Evolutionary conservation across 805 yeast species (phyloP), one percentile per base, ranked within the genome.

Genomic region (Komagataella pseudopastoris): DNA sequence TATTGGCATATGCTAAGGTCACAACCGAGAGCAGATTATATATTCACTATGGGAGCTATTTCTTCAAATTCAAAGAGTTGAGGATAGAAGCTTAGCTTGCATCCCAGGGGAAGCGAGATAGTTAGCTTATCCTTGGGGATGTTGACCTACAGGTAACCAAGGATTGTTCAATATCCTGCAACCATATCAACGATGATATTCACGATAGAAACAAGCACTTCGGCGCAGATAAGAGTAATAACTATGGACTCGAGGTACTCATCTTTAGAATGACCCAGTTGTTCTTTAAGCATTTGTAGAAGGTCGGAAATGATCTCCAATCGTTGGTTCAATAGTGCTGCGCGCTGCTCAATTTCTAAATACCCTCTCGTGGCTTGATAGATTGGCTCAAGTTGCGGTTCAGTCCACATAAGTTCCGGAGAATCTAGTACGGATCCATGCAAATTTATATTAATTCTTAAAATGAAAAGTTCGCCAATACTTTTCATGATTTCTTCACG

Each of bases 391-490:
- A 93, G 72, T 61, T 90, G 96, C 1, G 99, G 99, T 64, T 93
- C 98, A 0, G 97, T 81, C 99, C 99, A 93, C 96, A 93, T 89
- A 53, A 93, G 78, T 65, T 93, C 99, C 1, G 99, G 99, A 1
- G 96, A 87, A 64, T 93, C 99, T 55, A 93, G 71, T 23, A 93
- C 95, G 0, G 91, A 83, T 0, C 93, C 93, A 68, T 86, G 93
- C 51, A 86, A 69, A 60, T 86, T 86, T 54, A 86, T 86, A 63
- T 86, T 86, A 48, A 86, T 86, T 55, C 95, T 67, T 56, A 93
- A 70, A 54, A 93, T 93, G 65, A 93, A 93, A 55, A 93, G 75
- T 66, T 93, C 98, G 10, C 99, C 99, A 52, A 93, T 93, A 53
- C 93, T 84, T 69, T 89, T 93, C 98, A 93, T 93, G 52, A 93